Base-by-base conservation (phyloP, 345 rosid genomes). In the Firmiana major region DNA sequence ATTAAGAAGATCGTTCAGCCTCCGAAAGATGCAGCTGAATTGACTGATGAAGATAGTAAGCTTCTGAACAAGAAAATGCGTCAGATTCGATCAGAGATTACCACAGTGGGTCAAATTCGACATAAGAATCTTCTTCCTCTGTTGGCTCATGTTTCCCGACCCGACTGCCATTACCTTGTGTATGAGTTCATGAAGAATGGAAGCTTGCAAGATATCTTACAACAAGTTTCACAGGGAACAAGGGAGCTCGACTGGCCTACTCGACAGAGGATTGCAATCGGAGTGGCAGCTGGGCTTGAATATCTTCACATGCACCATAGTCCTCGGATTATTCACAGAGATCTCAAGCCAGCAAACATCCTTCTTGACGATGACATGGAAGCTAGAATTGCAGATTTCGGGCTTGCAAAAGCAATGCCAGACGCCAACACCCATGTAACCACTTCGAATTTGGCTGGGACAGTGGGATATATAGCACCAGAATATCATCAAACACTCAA, bases 161-260 rank as follows among this genome's bases (percentile, higher is more conserved):
- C 93, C 0, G 93, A 92, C 19, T 91, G 97, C 57, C 98, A 94
- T 75, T 91, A 59, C 72, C 90, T 94, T 16, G 90, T 94, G 4
- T 91, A 94, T 28, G 97, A 92, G 75, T 90, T 59, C 89, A 92
- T 94, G 97, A 91, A 91, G 84, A 91, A 94, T n/a, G 98, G 98
- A 31, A 92, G 97, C 68, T 79, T 94, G 75, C 97, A 93, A 70
- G 97, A 92, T 74, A 34, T 80, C 40, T 58, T 94, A 40, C 57
- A 42, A 1, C 82, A 83, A 0, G 97, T 90, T 15, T 15, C 88
- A 0, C 68, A 63, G 34, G 98, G 97, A 48, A 80, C 13, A 0
- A 48, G 63, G 46, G 92, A 91, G 66, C 75, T 94, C 74, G 91
- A 86, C 79, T 94, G 97, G 98, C 75, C 81, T 1, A 69, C 87